Evolutionary conservation across 2,329 filamentous ascomycete species (phyloP).

Genomic region (Trichoderma sp.): DNA sequence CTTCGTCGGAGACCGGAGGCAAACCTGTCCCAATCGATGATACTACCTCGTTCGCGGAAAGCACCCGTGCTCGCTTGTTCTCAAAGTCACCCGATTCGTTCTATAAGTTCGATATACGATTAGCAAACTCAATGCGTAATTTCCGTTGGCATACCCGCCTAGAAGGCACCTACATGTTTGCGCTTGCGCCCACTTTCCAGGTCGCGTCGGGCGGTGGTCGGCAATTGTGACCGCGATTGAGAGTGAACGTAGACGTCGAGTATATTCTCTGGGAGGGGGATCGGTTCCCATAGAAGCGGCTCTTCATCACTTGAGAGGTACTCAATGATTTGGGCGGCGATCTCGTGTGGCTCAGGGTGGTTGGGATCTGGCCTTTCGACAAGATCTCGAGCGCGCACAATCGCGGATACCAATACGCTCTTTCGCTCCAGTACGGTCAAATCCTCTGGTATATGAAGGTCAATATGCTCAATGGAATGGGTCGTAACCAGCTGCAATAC

Average conservation of each 20-base stretch:
- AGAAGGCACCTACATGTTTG: constrained; percentile 46
- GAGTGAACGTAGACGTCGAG: constrained; percentile 52
- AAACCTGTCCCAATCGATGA: constrained; percentile 33
- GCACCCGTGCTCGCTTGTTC: constrained; percentile 37
- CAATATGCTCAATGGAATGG: constrained; percentile 60
- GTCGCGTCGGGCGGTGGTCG: constrained; percentile 29
- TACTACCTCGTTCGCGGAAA: constrained; percentile 32
- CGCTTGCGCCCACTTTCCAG: constrained; percentile 48
- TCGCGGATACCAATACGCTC: constrained; percentile 47
- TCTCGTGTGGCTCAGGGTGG: constrained; percentile 48
- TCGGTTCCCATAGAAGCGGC: constrained; percentile 51
- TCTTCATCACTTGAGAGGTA: constrained; percentile 44
- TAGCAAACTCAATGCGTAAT: neutral
- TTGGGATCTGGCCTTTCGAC: constrained; percentile 47
- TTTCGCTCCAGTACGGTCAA: constrained; percentile 50
- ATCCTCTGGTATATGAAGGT: constrained; percentile 46
- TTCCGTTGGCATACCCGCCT: neutral
- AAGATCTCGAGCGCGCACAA: constrained; percentile 43
- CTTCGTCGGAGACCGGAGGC: constrained; percentile 40
- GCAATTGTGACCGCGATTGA: constrained; percentile 41
- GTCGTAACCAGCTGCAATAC: constrained; percentile 53
- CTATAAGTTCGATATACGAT: constrained; percentile 18
- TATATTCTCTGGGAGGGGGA: constrained; percentile 51
- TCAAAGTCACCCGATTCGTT: constrained; percentile 42
- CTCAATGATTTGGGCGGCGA: constrained; percentile 51